Evolutionary conservation across 1,139 yeast species (phyloP).

Genomic region (Suhomyces bolitotheri): DNA sequence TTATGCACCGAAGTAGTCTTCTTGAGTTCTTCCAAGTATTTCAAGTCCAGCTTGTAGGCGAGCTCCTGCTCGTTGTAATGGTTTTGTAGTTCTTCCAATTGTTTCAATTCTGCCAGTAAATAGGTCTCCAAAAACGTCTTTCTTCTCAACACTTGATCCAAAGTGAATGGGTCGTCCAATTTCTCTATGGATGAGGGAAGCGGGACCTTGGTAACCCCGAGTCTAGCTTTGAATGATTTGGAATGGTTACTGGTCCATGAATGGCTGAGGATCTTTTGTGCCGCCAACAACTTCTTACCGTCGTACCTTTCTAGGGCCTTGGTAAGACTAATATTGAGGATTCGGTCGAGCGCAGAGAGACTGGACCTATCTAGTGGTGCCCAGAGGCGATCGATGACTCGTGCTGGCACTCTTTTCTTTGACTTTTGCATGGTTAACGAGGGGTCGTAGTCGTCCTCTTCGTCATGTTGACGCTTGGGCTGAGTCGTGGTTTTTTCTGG

Average conservation of each 20-base stretch:
- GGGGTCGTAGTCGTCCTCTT: constrained; percentile 4
- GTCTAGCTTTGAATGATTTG: constrained; percentile 34
- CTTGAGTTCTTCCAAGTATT: constrained; percentile 30
- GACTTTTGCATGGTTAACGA: constrained; percentile 15
- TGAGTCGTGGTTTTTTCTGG: too few species aligned
- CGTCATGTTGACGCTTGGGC: constrained; percentile 5
- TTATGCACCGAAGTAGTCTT: constrained; percentile 15
- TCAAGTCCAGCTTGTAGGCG: constrained; percentile 33
- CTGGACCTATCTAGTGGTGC: constrained; percentile 27
- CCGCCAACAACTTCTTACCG: constrained; percentile 25
- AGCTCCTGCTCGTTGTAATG: constrained; percentile 27
- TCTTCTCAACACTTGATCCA: constrained; percentile 32
- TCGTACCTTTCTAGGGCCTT: constrained; percentile 33
- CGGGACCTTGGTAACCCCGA: constrained; percentile 39
- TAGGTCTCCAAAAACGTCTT: constrained; percentile 39
- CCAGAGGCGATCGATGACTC: constrained; percentile 39
- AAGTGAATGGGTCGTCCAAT: constrained; percentile 30
- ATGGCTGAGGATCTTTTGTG: constrained; percentile 30
- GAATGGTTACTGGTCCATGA: constrained; percentile 33
- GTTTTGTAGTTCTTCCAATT: constrained; percentile 35
- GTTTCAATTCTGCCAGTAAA: constrained; percentile 44
- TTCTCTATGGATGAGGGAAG: constrained; percentile 26
- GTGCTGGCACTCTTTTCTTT: constrained; percentile 29
- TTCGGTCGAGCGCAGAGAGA: constrained; percentile 26
- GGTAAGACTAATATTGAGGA: constrained; percentile 32